Conservation (phyloP, 805 yeast species). For the Helenozyma baotianmanensis region DNA sequence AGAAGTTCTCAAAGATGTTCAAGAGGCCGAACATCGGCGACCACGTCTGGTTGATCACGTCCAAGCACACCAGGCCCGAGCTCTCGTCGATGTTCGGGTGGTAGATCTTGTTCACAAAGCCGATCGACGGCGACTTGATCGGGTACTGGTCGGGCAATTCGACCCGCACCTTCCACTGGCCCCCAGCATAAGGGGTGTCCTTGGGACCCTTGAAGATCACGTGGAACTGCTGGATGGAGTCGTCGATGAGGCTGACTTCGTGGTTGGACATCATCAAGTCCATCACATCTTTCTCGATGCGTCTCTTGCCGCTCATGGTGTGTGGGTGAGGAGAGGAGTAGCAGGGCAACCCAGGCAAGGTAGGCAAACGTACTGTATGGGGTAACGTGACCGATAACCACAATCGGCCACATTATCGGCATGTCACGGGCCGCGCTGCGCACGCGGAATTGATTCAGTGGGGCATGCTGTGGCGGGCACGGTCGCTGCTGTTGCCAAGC, state of each 20-base stretch:
- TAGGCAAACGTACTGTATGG: background rate
- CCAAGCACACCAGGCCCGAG: conserved; percentile 89
- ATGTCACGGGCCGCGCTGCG: too few species aligned
- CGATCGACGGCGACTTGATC: conserved; percentile 92
- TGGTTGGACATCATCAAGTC: conserved; percentile 93
- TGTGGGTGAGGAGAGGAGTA: background rate
- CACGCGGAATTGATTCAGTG: too few species aligned
- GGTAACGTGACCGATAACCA: too few species aligned
- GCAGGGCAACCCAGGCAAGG: background rate
- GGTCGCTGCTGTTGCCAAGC: too few species aligned
- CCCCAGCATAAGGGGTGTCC: conserved; percentile 82
- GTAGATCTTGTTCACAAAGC: conserved; percentile 83
- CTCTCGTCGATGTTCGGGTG: conserved; percentile 95
- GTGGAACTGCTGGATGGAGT: conserved; percentile 72
- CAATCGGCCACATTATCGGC: too few species aligned
- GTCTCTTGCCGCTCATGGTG: conserved; percentile 41
- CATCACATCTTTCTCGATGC: conserved; percentile 95
- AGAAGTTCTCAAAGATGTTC: conserved; percentile 86
- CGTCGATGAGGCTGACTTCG: conserved; percentile 78
- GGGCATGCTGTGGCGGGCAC: too few species aligned
- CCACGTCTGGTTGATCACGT: conserved; percentile 97
- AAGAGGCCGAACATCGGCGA: conserved; percentile 92
- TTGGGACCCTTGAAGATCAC: conserved; percentile 82
- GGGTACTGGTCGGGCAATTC: conserved; percentile 96
- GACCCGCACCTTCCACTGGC: conserved; percentile 86